These are phyloP conservation scores for Citrullus colocynthis DNA, from an alignment of 306 rosid genomes.

Conservation along the genomic window DNA sequence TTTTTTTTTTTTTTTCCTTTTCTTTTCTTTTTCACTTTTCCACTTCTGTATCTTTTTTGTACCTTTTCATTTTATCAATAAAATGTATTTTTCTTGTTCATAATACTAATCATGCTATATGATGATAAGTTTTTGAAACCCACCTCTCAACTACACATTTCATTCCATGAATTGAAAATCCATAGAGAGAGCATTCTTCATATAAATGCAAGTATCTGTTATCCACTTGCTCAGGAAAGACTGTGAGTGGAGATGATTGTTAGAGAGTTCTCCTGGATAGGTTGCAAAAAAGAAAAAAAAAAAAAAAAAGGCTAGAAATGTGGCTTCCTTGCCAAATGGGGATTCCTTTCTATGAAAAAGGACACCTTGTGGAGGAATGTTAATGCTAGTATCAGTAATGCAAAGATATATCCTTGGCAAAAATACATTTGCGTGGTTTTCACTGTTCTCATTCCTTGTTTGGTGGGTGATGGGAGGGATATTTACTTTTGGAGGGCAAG, in stretches of 20 bases:
- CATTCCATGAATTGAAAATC: neutral
- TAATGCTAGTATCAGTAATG: too few species aligned
- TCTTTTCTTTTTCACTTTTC: too few species aligned
- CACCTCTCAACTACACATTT: neutral
- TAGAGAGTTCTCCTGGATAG: neutral
- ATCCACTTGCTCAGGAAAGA: neutral
- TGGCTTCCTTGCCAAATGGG: too few species aligned
- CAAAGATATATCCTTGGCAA: too few species aligned
- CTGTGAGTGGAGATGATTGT: neutral
- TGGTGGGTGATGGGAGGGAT: too few species aligned
- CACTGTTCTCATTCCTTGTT: too few species aligned
- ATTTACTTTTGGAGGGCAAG: too few species aligned
- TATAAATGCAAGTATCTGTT: neutral
- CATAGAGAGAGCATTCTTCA: neutral
- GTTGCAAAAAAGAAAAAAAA: neutral
- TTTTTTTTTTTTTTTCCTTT: too few species aligned
- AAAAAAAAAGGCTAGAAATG: too few species aligned
- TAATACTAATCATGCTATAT: neutral
- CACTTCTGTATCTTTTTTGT: neutral
- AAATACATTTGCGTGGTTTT: too few species aligned
- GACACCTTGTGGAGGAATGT: too few species aligned
- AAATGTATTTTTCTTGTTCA: neutral
- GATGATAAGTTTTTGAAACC: neutral
- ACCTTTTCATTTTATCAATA: neutral
- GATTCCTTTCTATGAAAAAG: too few species aligned